Percentiles rank a stretch among this genome's conserved stretches.
Evolutionary conservation across 164 flowering plant species (phyloP).

Genomic region (Pachysandra terminalis): DNA sequence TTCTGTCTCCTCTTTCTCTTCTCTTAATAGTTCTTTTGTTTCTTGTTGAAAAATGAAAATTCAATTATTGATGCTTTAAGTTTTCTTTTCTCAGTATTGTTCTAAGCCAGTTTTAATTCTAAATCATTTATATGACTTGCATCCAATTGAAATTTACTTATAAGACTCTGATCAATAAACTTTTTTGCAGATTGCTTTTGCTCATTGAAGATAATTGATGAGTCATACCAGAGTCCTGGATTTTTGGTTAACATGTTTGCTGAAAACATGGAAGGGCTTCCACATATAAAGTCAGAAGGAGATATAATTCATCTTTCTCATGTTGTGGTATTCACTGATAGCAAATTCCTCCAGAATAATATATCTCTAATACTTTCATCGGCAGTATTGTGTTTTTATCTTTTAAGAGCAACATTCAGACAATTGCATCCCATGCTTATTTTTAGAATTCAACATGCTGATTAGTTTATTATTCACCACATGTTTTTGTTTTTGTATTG

Average conservation of each 20-base stretch:
- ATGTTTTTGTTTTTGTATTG: neutral
- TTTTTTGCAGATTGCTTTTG: conserved; percentile 50
- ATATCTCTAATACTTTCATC: too few relatives aligned
- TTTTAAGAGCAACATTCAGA: neutral
- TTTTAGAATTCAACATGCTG: neutral
- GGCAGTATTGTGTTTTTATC: too few relatives aligned
- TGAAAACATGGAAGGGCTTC: conserved; percentile 45
- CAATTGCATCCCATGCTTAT: neutral
- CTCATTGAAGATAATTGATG: conserved; percentile 48
- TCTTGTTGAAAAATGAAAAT: too few relatives aligned
- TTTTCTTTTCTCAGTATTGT: neutral
- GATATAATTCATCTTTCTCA: conserved; percentile 53
- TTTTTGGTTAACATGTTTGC: conserved; percentile 50
- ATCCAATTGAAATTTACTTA: neutral
- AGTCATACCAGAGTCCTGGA: conserved; percentile 39
- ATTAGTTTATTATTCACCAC: neutral
- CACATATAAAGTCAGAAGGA: conserved; percentile 40
- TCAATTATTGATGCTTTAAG: neutral
- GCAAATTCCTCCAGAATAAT: too few relatives aligned
- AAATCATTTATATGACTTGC: neutral
- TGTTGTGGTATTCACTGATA: conserved; percentile 43
- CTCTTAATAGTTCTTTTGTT: too few relatives aligned
- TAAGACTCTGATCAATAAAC: neutral
- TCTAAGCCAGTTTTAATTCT: neutral
- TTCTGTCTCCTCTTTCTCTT: too few relatives aligned